These are phyloP conservation scores for Ambrosiella beaveri DNA, from an alignment of 2,329 filamentous ascomycete genomes.

Conservation along the genomic window DNA sequence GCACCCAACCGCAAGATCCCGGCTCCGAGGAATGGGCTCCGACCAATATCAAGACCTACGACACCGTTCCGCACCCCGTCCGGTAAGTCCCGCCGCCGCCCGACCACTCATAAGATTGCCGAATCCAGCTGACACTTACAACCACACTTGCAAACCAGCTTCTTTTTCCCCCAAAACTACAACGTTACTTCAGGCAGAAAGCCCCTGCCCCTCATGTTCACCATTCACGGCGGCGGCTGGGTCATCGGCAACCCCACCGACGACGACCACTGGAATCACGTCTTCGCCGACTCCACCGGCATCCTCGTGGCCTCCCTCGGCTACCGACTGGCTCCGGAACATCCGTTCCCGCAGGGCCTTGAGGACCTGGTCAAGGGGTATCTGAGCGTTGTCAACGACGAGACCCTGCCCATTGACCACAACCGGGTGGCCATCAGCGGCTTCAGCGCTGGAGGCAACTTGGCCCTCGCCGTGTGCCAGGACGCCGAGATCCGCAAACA, in stretches of 20 bases:
- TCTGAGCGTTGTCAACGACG: conserved; percentile 25
- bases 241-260: conserved; percentile 25
- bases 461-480: conserved; percentile 26
- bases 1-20: not conserved
- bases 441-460: conserved; percentile 35
- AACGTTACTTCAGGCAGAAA: conserved; percentile 17
- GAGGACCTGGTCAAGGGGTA: conserved; percentile 29
- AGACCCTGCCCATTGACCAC: conserved; percentile 28
- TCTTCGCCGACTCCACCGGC: conserved; percentile 23
- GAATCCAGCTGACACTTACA: not conserved
- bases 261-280: conserved; percentile 30
- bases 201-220: conserved; percentile 27
- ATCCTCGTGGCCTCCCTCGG: conserved; percentile 30
- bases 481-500: conserved; percentile 20
- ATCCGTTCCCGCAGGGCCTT: conserved; percentile 27
- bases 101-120: not conserved
- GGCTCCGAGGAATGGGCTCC: not conserved
- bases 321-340: conserved; percentile 30
- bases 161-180: conserved; percentile 25
- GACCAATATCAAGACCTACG: conserved; percentile 11
- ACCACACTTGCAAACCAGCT: conserved; percentile 12
- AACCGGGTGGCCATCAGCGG: conserved; percentile 26
- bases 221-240: conserved; percentile 36
- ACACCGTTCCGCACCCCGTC: conserved; percentile 5
- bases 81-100: conserved; percentile 6